phyloP scores from a whole-genome alignment of 306 rosid species.

The Sphenostylis stenocarpa region DNA sequence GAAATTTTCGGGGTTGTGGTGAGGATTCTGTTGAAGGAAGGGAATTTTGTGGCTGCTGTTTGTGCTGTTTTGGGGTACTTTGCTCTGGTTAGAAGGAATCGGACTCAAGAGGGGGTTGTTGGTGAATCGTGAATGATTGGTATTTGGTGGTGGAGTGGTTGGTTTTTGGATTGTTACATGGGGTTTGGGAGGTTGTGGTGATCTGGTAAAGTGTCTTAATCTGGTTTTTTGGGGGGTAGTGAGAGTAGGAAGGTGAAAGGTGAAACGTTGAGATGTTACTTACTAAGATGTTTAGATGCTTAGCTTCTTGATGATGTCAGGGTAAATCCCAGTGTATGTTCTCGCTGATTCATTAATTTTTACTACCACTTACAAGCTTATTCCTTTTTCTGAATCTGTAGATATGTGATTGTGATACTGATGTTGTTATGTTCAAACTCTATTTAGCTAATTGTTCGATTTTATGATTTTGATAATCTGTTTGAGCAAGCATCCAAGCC shows the following conservation, averaged over 20 bases:
- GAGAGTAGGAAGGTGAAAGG: slow-evolving; percentile 1
- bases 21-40: slow-evolving; percentile 82
- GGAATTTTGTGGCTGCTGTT: slow-evolving; percentile 80
- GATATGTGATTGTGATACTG: background rate
- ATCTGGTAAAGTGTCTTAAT: slow-evolving; percentile 43
- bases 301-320: slow-evolving; percentile 12
- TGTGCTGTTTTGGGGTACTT: slow-evolving; percentile 90
- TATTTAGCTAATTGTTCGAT: background rate
- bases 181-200: slow-evolving; percentile 27
- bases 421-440: slow-evolving; percentile 21
- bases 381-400: slow-evolving; percentile 1
- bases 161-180: slow-evolving; percentile 20
- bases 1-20: slow-evolving; percentile 66
- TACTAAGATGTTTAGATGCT: slow-evolving; percentile 14
- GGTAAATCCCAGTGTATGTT: slow-evolving; percentile 17
- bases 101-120: slow-evolving; percentile 27
- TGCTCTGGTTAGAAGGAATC: slow-evolving; percentile 62
- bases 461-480: too few species aligned
- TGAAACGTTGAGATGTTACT: background rate
- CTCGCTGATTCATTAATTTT: slow-evolving; percentile 22
- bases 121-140: slow-evolving; percentile 25
- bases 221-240: background rate
- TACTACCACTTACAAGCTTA: background rate
- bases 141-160: slow-evolving; percentile 13
- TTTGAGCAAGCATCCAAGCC: too few species aligned